Conservation (phyloP, 2,329 filamentous ascomycete species). For the Amesomyces nigricolor region DNA sequence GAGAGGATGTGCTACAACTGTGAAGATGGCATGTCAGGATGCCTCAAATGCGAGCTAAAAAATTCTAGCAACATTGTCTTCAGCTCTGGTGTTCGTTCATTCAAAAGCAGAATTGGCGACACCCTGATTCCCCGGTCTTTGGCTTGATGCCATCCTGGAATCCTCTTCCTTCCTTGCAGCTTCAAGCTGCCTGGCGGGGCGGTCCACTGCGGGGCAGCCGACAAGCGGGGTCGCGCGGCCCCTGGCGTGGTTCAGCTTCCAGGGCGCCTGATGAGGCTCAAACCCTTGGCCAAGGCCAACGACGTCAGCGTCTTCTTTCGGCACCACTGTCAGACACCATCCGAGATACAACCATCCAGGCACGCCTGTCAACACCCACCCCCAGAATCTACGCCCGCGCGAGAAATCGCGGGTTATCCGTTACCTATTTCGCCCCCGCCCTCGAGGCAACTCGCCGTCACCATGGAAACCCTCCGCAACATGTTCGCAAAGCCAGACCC, state of each 20-base stretch:
- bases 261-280: conserved; percentile 5
- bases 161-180: neutral
- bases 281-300: conserved; percentile 10
- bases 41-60: too few relatives aligned
- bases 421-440: neutral
- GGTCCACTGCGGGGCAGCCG: conserved; percentile 4
- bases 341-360: neutral
- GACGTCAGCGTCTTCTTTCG: conserved; percentile 8
- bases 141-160: neutral
- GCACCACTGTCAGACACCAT: neutral
- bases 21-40: too few relatives aligned
- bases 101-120: too few relatives aligned
- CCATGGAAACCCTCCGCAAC: conserved; percentile 80
- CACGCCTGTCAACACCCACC: neutral
- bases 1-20: too few relatives aligned
- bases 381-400: neutral
- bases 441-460: conserved; percentile 20
- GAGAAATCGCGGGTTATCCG: neutral
- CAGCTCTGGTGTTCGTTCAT: too few relatives aligned
- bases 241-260: neutral
- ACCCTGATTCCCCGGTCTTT: neutral
- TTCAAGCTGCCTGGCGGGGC: neutral
- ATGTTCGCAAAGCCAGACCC: conserved; percentile 92
- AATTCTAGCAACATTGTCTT: too few relatives aligned
- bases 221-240: neutral